These are phyloP conservation scores for Aspergillus tanneri DNA, from an alignment of 2,329 filamentous ascomycete genomes.

Conservation along the genomic window DNA sequence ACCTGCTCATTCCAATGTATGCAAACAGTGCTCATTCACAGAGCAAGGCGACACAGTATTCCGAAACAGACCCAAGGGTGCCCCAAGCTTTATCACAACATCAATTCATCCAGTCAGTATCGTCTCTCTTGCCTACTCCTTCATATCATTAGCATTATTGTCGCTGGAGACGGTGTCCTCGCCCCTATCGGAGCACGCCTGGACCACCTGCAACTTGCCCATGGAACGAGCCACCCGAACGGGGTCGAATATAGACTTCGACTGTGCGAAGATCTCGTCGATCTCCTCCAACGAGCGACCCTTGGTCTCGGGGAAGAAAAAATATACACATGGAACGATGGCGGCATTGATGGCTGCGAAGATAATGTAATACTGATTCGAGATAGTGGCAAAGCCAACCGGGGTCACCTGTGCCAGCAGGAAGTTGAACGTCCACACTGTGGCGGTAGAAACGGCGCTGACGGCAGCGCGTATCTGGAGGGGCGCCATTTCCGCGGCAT, in stretches of 20 bases:
- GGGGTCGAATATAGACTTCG: constrained; percentile 31
- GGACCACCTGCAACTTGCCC: no score
- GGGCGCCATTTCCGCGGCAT: constrained; percentile 58
- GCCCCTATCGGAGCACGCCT: no score
- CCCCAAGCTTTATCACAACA: no score
- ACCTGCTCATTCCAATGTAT: no score
- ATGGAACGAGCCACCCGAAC: constrained; percentile 25
- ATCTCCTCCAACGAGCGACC: constrained; percentile 42
- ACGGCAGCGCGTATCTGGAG: constrained; percentile 47
- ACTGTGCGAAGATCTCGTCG: constrained; percentile 39
- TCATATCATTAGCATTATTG: no score
- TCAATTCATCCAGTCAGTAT: no score
- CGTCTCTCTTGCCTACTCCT: no score
- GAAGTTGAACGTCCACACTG: constrained; percentile 42
- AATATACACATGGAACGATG: constrained; percentile 36
- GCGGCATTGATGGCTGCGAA: constrained; percentile 43
- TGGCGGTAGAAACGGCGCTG: constrained; percentile 55
- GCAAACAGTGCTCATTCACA: no score
- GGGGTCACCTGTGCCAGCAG: constrained; percentile 40
- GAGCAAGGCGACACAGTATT: no score
- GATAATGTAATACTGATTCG: constrained; percentile 48
- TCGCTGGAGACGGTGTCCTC: no score
- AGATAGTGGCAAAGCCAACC: constrained; percentile 45
- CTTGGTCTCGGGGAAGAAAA: constrained; percentile 43
- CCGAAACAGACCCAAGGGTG: no score